Evolutionary conservation across 768 basidiomycete species (phyloP), one percentile per base, ranked within the genome.

Genomic region (Leccinum fibrillosum): DNA sequence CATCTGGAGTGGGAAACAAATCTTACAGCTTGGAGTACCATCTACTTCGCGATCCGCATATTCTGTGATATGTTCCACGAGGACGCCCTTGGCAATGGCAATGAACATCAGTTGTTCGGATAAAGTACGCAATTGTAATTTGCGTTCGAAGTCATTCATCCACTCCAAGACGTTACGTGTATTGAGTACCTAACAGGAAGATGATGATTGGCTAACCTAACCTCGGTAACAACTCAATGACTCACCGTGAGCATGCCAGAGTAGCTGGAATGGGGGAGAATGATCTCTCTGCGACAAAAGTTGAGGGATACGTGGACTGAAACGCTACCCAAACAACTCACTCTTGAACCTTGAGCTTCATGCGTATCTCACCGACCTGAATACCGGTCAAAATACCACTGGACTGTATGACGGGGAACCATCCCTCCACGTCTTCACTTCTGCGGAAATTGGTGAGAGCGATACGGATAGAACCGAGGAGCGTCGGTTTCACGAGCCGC

Each of bases 331-430:
- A 11, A 26, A 35, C 1, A 8, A 77, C 81, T 61, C 59, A 91
- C 89, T 94, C 93, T 58, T 89, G 82, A 10, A 94, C 85, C 58
- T 80, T 76, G 52, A 94, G 69, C 65, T 86, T 88, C 64, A 94
- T 72, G 51, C 86, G 81, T 47, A 94, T 74, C 65, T 94, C 91
- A 37, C 92, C 92, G 6, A 85, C 79, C 66, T 89, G 87, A 47
- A 83, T 66, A 63, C 85, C 81, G 23, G 76, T 76, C 30, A 78
- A 74, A 42, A 77, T 66, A 10, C 78, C 72, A 39, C 79, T 82
- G 44, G 75, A 68, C 45, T 82, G 80, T 53, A 89, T 74, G 3
- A 92, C 82, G 13, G 91, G 88, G 71, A 86, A 94, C 90, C 90
- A 94, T 13, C 92, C 92, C 68, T 94, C 92, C 5, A 90, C 79